phyloP scores from a whole-genome alignment of 2,329 filamentous ascomycete species.

The Fonsecaea pedrosoi region DNA sequence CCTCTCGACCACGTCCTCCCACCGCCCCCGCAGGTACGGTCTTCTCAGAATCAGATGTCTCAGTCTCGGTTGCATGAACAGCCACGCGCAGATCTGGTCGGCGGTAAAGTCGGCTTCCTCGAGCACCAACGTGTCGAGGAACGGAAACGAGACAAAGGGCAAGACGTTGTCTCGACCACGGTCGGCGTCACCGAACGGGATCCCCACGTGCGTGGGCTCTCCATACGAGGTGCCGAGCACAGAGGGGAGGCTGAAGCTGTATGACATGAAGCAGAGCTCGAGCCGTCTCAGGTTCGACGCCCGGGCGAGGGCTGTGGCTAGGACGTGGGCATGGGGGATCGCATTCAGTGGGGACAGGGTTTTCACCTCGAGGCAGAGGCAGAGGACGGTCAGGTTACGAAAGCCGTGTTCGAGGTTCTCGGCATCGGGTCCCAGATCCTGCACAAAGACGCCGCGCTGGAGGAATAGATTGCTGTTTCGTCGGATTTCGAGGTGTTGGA shows the following conservation, averaged over 20 bases:
- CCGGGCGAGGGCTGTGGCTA: constrained; percentile 2
- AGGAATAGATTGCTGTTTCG: constrained; percentile 7
- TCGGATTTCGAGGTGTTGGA: constrained; percentile 22
- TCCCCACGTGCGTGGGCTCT: neutral
- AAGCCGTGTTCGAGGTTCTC: constrained; percentile 1
- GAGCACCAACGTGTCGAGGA: constrained; percentile 15
- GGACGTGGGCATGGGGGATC: neutral
- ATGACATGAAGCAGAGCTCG: constrained; percentile 16
- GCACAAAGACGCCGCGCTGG: constrained; percentile 12
- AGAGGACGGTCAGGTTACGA: constrained; percentile 17
- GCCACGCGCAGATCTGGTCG: constrained; percentile 15
- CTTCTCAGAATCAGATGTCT: constrained; percentile 17
- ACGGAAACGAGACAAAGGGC: constrained; percentile 1
- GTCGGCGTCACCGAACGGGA: neutral
- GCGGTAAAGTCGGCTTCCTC: constrained; percentile 12
- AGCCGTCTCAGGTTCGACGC: constrained; percentile 15
- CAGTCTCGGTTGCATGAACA: constrained; percentile 24
- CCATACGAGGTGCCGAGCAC: no score
- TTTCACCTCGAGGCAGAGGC: constrained; percentile 21
- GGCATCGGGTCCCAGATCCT: neutral
- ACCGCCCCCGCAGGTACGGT: constrained; percentile 9
- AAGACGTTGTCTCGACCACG: constrained; percentile 1
- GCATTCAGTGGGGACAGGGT: neutral
- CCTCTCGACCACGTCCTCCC: constrained; percentile 12
- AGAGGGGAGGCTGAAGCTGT: no score